Percentiles rank a stretch among this genome's conserved stretches.
Conservation (phyloP, 2,329 filamentous ascomycete genomes). For the Penicillium sp. region DNA sequence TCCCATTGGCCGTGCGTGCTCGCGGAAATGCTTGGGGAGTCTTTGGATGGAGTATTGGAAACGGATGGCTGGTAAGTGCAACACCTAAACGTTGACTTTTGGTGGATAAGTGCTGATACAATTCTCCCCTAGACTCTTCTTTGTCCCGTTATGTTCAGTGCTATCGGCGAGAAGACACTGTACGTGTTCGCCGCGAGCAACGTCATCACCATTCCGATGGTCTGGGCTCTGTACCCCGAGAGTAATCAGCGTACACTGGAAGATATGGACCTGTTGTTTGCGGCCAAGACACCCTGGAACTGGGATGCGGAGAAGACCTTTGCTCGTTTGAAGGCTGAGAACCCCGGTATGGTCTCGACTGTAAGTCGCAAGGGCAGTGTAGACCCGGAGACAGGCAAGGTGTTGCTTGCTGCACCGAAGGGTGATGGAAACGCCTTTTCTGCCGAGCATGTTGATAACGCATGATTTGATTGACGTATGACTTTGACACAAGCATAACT, state of each 20-base stretch:
- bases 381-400: slow-evolving; percentile 33
- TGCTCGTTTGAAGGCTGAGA: slow-evolving; percentile 60
- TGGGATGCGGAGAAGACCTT: slow-evolving; percentile 71
- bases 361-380: slow-evolving; percentile 36
- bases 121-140: slow-evolving; percentile 44
- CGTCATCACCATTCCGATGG: slow-evolving; percentile 63
- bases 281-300: slow-evolving; percentile 64
- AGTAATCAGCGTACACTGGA: slow-evolving; percentile 72
- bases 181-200: slow-evolving; percentile 73
- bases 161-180: slow-evolving; percentile 68
- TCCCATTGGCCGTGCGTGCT: slow-evolving; percentile 67
- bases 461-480: slow-evolving; percentile 1
- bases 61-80: slow-evolving; percentile 59
- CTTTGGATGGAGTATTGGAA: slow-evolving; percentile 73
- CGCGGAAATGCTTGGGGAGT: slow-evolving; percentile 76
- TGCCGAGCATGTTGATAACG: slow-evolving; percentile 20
- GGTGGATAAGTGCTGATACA: slow-evolving; percentile 22
- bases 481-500: not conserved
- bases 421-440: slow-evolving; percentile 3
- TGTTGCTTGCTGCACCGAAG: slow-evolving; percentile 8
- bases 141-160: slow-evolving; percentile 61
- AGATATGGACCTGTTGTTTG: slow-evolving; percentile 73
- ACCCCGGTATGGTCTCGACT: slow-evolving; percentile 51
- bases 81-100: slow-evolving; percentile 7
- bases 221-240: slow-evolving; percentile 73